A percentile compares a stretch with the other conserved stretches of the same genome.
phyloP scores from a whole-genome alignment of 2,329 filamentous ascomycete genomes.

The Rhinocladiella similis region DNA sequence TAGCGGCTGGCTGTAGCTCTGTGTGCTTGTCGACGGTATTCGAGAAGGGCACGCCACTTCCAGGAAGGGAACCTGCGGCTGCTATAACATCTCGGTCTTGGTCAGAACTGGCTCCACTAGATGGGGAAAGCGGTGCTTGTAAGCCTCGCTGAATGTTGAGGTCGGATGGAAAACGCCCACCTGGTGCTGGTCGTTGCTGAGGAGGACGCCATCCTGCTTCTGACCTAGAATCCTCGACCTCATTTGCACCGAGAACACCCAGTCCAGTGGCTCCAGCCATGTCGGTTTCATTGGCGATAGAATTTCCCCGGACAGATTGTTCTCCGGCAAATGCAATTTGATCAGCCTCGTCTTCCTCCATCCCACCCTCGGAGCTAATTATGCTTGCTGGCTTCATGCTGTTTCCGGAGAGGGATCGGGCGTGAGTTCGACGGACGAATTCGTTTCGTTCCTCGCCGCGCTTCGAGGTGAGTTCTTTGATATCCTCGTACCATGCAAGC shows the following conservation, averaged over 20 bases:
- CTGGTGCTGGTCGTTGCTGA: slow-evolving; percentile 76
- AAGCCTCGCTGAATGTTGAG: slow-evolving; percentile 83
- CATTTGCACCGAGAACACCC: slow-evolving; percentile 34
- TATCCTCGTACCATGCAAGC: slow-evolving; percentile 95
- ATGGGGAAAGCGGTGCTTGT: slow-evolving; percentile 75
- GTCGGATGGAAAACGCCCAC: slow-evolving; percentile 96
- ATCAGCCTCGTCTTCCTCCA: slow-evolving; percentile 74
- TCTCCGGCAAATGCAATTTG: slow-evolving; percentile 65
- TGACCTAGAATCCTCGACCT: slow-evolving; percentile 30
- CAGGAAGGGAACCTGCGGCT: slow-evolving; percentile 58
- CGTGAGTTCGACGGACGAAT: slow-evolving; percentile 75
- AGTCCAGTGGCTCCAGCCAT: slow-evolving; percentile 38
- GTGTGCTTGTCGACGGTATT: slow-evolving; percentile 20
- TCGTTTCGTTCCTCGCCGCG: slow-evolving; percentile 83
- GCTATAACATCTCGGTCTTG: slow-evolving; percentile 56
- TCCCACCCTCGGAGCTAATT: slow-evolving; percentile 70
- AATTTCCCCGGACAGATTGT: slow-evolving; percentile 29
- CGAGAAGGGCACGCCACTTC: slow-evolving; percentile 39
- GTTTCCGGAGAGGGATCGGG: slow-evolving; percentile 71
- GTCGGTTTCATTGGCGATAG: slow-evolving; percentile 33
- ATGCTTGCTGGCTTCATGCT: slow-evolving; percentile 59
- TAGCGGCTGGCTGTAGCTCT: slow-evolving; percentile 18
- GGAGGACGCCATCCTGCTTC: slow-evolving; percentile 38
- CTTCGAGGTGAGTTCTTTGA: slow-evolving; percentile 85
- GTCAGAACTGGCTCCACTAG: slow-evolving; percentile 76